Evolutionary conservation across 495 filamentous ascomycete genomes (phyloP).

Genomic region (Podospora conica): DNA sequence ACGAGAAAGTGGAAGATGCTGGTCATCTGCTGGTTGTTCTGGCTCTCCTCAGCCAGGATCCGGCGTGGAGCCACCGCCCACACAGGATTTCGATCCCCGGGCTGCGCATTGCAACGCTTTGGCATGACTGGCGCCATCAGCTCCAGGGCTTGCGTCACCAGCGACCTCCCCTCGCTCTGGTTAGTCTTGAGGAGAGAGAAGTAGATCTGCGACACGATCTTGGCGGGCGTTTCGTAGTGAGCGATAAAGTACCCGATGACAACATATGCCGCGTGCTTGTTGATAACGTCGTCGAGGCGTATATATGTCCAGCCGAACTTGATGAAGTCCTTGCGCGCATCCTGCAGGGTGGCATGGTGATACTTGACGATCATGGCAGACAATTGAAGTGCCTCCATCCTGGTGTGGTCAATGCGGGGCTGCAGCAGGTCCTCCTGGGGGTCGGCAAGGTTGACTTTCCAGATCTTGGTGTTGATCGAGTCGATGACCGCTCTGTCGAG

Average conservation of each 20-base stretch:
- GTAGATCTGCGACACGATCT: conserved; percentile 94
- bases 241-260: conserved; percentile 97
- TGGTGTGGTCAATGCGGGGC: conserved; percentile 86
- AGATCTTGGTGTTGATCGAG: conserved; percentile 85
- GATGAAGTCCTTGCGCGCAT: conserved; percentile 95
- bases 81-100: conserved; percentile 47
- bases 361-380: conserved; percentile 94
- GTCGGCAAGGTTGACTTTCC: conserved; percentile 82
- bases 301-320: conserved; percentile 99
- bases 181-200: conserved; percentile 84
- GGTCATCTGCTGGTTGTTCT: conserved; percentile 92
- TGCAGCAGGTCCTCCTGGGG: conserved; percentile 78
- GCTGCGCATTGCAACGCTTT: conserved; percentile 52
- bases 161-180: conserved; percentile 84
- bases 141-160: conserved; percentile 92
- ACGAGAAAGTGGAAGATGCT: conserved; percentile 97
- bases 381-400: conserved; percentile 92
- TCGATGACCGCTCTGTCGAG: conserved; percentile 88
- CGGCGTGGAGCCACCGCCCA: conserved; percentile 90
- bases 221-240: conserved; percentile 90
- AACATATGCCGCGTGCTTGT: conserved; percentile 97
- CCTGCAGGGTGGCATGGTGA: conserved; percentile 72
- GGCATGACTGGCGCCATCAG: conserved; percentile 88
- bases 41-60: conserved; percentile 91
- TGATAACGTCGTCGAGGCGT: conserved; percentile 94